Base-by-base conservation (phyloP, 1,284 basidiomycete genomes). In the Coniferiporia weirii region DNA sequence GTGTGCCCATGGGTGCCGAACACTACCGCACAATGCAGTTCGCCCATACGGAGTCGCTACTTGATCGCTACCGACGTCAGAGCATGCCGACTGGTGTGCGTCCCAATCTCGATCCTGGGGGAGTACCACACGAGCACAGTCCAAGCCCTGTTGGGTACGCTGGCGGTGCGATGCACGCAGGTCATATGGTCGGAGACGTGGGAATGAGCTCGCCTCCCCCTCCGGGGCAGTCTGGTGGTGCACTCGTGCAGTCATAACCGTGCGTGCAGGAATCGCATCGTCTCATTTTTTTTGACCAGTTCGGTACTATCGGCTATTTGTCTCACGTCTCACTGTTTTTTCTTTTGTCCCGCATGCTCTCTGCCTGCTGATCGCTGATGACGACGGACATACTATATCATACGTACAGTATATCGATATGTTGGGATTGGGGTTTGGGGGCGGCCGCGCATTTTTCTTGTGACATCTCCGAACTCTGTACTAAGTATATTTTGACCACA, bases 21-120 rank as follows among this genome's bases (percentile, higher is more conserved):
- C 36, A 60, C 49, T 52, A 60, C 22, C 53, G 54, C 22, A 22
- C 34, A 22, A 55, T 52, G 54, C 54, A 52, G 27, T 17, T 54
- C 34, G 44, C 56, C 12, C 50, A 60, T 34, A 27, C 51, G 27
- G 55, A 61, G 38, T 36, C 54, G 15, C 32, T 54, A 17, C 34
- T 61, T 7, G 61, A 62, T 15, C 22, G 61, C 17, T 62, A 49
- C 40, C 46, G 61, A 10, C 32, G 61, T 15, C 61, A 59, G 19
- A 62, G 61, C 22, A 57, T 57, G 48, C 61, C 61, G 22, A 54
- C 60, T 4, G 52, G 32, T 10, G 2, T 51, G 19, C 56, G 60
- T n/a, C 60, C 60, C 10, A 55, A 36, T 44, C 36, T 61, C 10
- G 50, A 52, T n/a, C 32, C 10, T 20, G n/a, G 19, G 38, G 49